These are phyloP conservation scores for Arabis alpina DNA, from an alignment of 345 rosid genomes.

Conservation along the genomic window DNA sequence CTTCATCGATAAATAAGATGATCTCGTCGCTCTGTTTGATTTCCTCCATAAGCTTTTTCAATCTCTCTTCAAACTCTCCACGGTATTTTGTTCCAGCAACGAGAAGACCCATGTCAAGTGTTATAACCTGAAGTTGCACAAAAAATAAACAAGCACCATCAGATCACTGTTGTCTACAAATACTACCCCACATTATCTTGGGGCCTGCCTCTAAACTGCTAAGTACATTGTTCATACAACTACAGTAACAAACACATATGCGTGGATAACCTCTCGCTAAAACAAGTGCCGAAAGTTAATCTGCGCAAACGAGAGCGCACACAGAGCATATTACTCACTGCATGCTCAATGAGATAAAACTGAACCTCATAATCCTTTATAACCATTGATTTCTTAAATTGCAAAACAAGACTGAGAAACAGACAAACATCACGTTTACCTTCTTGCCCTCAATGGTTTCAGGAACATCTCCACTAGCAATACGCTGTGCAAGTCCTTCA, in stretches of 20 bases:
- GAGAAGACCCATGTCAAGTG: conserved; percentile 99
- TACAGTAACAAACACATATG: not conserved
- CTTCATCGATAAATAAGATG: conserved; percentile 96
- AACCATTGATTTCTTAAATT: not conserved
- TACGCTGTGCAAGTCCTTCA: conserved; percentile 98
- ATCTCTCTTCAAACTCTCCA: conserved; percentile 97
- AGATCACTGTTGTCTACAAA: conserved; percentile 9
- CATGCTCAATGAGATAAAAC: not conserved
- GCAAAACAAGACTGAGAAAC: conserved; percentile 22
- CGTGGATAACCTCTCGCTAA: not conserved
- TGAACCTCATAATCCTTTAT: not conserved
- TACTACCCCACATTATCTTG: not conserved
- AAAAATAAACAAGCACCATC: conserved; percentile 23
- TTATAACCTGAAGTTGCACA: conserved; percentile 65
- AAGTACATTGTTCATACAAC: conserved; percentile 4
- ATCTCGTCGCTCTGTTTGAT: conserved; percentile 97
- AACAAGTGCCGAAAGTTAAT: not conserved
- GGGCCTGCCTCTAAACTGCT: not conserved
- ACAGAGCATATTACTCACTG: conserved; percentile 2
- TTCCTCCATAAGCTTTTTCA: conserved; percentile 99
- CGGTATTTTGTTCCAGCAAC: conserved; percentile 99
- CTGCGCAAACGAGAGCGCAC: not conserved
- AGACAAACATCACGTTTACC: conserved; percentile 47
- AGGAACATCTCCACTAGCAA: conserved; percentile 94
- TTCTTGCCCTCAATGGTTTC: conserved; percentile 97